Conservation (phyloP, 2,329 filamentous ascomycete species). For the Fusarium papillatum region DNA sequence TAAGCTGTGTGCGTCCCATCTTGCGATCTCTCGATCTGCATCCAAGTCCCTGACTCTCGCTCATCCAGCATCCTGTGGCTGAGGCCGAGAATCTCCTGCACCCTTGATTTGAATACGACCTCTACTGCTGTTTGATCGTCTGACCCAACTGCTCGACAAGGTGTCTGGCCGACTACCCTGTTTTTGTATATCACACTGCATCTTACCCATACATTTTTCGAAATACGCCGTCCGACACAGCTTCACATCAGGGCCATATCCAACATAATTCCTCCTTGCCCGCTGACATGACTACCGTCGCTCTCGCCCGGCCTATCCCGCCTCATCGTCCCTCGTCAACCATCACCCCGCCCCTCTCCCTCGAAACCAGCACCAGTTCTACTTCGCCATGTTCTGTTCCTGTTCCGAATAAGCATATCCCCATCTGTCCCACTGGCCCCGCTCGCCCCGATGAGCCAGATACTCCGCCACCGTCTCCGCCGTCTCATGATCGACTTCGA, state of each 20-base stretch:
- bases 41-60: slow-evolving; percentile 25
- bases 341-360: slow-evolving; percentile 57
- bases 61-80: slow-evolving; percentile 31
- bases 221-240: slow-evolving; percentile 21
- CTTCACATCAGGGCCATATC: slow-evolving; percentile 10
- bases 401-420: slow-evolving; percentile 91
- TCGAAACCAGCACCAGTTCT: slow-evolving; percentile 47
- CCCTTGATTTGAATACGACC: slow-evolving; percentile 18
- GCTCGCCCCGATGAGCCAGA: slow-evolving; percentile 65
- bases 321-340: slow-evolving; percentile 59
- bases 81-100: slow-evolving; percentile 26
- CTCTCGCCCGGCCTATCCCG: slow-evolving; percentile 62
- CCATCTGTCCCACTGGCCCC: slow-evolving; percentile 88
- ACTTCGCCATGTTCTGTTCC: slow-evolving; percentile 53
- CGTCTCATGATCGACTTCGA: slow-evolving; percentile 69
- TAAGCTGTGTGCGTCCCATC: slow-evolving; percentile 36
- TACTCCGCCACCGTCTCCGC: slow-evolving; percentile 76
- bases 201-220: slow-evolving; percentile 22
- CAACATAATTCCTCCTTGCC: slow-evolving; percentile 10
- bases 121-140: slow-evolving; percentile 25
- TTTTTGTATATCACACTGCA: slow-evolving; percentile 29
- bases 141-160: slow-evolving; percentile 25
- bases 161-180: slow-evolving; percentile 9
- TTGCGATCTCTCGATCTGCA: slow-evolving; percentile 28
- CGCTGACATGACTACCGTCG: slow-evolving; percentile 66